Base-by-base conservation (phyloP, 805 yeast species). In the Cyberlindnera meyerae region DNA sequence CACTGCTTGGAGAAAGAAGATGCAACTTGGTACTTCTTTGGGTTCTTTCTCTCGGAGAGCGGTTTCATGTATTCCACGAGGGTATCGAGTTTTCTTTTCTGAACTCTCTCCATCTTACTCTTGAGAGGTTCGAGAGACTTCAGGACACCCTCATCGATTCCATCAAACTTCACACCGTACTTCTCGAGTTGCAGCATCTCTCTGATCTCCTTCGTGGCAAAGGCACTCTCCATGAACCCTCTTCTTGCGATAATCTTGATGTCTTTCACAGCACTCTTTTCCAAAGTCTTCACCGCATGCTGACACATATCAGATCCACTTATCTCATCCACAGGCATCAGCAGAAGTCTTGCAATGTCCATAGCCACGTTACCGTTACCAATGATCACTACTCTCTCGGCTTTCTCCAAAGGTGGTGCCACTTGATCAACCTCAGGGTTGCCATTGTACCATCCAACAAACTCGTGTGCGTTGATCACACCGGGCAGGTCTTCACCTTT, bases 331-430 rank as follows among this genome's bases (percentile, higher is more conserved):
- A 66, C 59, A 0, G 81, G 74, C 5, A 80, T 78, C 38, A 89
- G 58, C 24, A 93, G 62, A 1, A 93, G 68, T 36, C 98, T 66
- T 1, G 96, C 87, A 5, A 93, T 77, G 57, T 93, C 98, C 42
- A 93, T 63, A 0, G 97, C 96, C 13, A 93, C 98, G 55, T 93
- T 93, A 31, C 98, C 98, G 58, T 89, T 90, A 6, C 99, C 99
- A n/a, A 93, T 73, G 22, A 93, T 80, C 0, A 82, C 75, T 2
- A 87, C 95, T 26, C 70, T 66, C 42, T 73, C 71, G 3, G 79
- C 79, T 21, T 70, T 61, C 3, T 70, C 68, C 49, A 90, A 66
- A n/a, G 78, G 77, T 5, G 86, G 82, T 15, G 67, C 60, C 12
- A 68, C 55, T 16, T 12, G 14, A 21, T 26, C 62, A 31, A 65